Evolutionary conservation across 305 asterid genomes (phyloP), one percentile per base, ranked within the genome.

Genomic region (Nicotiana rustica): DNA sequence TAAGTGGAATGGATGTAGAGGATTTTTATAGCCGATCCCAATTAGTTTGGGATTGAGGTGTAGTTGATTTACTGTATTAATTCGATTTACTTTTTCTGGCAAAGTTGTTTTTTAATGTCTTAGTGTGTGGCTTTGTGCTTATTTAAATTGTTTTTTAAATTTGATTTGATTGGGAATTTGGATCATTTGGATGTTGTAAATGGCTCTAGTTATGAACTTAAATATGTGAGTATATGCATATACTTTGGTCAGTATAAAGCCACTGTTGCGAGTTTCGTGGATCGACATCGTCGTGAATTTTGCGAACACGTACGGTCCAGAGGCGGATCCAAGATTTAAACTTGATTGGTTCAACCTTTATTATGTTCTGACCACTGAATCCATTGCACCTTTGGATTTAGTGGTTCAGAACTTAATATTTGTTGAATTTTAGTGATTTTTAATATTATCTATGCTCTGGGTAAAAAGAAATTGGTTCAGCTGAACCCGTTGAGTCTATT

Each of bases 91-190:
- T 29, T 47, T 49, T 29, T 15, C 1, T 25, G 47, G 65, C 2
- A 75, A 75, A 75, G 14, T 49, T 52, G 17, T 0, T 21, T 47
- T 75, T 75, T 25, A 15, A 29, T 14, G 9, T 25, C 33, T 21
- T 49, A 5, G n/a, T 4, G 0, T 75, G 79, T 75, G 79, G 79
- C 4, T 75, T 21, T 52, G 10, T 25, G 18, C 8, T 49, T 0
- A 14, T 71, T 15, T 19, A 18, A 70, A 9, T 41, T 41, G 78
- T 13, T 10, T 10, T 75, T 8, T 75, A 31, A 31, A 38, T 6
- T 41, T 13, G 47, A 52, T 75, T 33, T 49, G 79, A 73, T 49
- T 21, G 57, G 12, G 79, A 31, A 21, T 49, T 73, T 73, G 79
- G 62, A 47, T 73, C 41, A 73, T 73, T 15, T 70, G 12, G 44